These are phyloP conservation scores for Penicillium nucicola DNA, from an alignment of 495 filamentous ascomycete genomes.

Conservation along the genomic window DNA sequence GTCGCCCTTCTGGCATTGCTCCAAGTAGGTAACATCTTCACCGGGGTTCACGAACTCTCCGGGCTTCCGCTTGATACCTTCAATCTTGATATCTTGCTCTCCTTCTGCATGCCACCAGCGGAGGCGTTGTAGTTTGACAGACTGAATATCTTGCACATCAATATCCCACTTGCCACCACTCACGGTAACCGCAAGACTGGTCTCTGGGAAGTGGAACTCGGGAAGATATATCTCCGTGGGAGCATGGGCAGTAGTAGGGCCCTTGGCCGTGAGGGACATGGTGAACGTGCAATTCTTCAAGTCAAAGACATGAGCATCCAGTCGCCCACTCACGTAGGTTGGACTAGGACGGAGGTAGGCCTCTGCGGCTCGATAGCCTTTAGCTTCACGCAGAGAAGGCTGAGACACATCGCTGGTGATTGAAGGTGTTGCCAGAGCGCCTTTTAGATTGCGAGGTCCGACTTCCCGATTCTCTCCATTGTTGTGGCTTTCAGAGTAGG, in stretches of 20 bases:
- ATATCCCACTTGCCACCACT: slow-evolving; percentile 89
- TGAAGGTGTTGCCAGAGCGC: slow-evolving; percentile 65
- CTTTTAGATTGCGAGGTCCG: slow-evolving; percentile 68
- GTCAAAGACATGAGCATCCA: slow-evolving; percentile 73
- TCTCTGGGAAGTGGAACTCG: slow-evolving; percentile 87
- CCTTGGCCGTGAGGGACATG: slow-evolving; percentile 56
- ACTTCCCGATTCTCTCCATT: slow-evolving; percentile 55
- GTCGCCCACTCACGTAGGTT: slow-evolving; percentile 65
- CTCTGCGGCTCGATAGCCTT: slow-evolving; percentile 85
- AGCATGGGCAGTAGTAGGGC: slow-evolving; percentile 48
- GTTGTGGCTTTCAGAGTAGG: slow-evolving; percentile 55
- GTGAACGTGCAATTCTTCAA: slow-evolving; percentile 70
- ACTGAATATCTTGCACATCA: slow-evolving; percentile 63
- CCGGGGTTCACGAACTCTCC: slow-evolving; percentile 31
- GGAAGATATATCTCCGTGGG: slow-evolving; percentile 88
- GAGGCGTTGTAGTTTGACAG: slow-evolving; percentile 66
- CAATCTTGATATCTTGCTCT: slow-evolving; percentile 74
- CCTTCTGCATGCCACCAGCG: slow-evolving; percentile 90
- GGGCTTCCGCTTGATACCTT: slow-evolving; percentile 64
- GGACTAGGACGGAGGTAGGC: slow-evolving; percentile 88
- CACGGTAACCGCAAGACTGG: slow-evolving; percentile 63
- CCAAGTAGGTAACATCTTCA: slow-evolving; percentile 63
- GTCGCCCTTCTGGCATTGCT: slow-evolving; percentile 52
- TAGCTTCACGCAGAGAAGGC: slow-evolving; percentile 45
- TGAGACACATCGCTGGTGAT: slow-evolving; percentile 59